Evolutionary conservation across 495 filamentous ascomycete species (phyloP).

Genomic region (Pseudomonodictys pantanalensis): DNA sequence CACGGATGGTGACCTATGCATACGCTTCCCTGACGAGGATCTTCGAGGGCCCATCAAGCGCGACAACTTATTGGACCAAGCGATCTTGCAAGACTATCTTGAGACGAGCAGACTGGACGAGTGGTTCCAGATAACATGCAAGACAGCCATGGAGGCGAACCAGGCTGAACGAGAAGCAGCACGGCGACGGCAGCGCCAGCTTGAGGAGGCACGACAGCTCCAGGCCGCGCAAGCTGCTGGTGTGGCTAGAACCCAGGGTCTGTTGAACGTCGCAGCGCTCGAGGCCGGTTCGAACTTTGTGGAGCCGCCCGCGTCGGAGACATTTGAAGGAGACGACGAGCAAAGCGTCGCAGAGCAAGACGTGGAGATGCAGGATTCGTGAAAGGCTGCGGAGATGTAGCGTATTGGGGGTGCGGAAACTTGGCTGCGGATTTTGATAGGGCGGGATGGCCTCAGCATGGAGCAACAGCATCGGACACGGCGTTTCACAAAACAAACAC

Average conservation of each 20-base stretch:
- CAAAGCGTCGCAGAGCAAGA: constrained; percentile 11
- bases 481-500: too few species aligned
- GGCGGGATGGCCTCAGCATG: neutral
- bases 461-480: too few species aligned
- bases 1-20: constrained; percentile 29
- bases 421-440: neutral
- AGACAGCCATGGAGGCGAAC: constrained; percentile 17
- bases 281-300: neutral
- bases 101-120: constrained; percentile 36
- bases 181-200: too few species aligned
- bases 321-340: constrained; percentile 22
- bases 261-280: neutral
- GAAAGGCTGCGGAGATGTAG: neutral
- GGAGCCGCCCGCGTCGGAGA: constrained; percentile 2
- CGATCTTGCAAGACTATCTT: constrained; percentile 31
- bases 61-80: constrained; percentile 41
- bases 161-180: constrained; percentile 7
- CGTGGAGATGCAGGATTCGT: constrained; percentile 28
- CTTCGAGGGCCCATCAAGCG: constrained; percentile 35
- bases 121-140: constrained; percentile 36
- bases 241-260: too few species aligned
- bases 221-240: too few species aligned
- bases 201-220: too few species aligned
- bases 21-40: constrained; percentile 33
- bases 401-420: neutral